Evolutionary conservation across 495 filamentous ascomycete genomes (phyloP), one percentile per base, ranked within the genome.

Genomic region (Penicillium argentinense): DNA sequence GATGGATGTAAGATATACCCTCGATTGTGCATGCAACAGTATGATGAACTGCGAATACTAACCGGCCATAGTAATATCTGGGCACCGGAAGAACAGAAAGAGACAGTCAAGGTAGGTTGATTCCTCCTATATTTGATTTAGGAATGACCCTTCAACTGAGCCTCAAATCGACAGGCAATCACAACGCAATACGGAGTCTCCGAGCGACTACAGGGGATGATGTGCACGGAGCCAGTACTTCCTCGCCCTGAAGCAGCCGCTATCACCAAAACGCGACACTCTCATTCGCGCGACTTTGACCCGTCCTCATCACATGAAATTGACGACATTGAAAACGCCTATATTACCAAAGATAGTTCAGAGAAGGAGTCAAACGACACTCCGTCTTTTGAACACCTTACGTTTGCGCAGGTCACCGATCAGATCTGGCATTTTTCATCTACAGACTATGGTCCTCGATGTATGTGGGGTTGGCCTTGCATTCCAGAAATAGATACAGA

Each of bases 341-440:
- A 60, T 41, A 42, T 39, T 18, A 24, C 68, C 49, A 62, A 59
- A 21, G 37, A 64, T 13, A 18, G 64, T 4, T 41, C 47, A 3
- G 58, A 65, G 33, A 37, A 46, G 14, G 56, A 59, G 23, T 50
- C 51, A 23, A 46, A 51, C 18, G 59, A 62, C n/a, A 53, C 53
- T 32, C 50, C 62, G 3, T 60, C 62, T 9, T 59, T 60, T 13
- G 58, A 52, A 19, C 54, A 59, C 11, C 47, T 74, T 4, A 73
- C 69, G 0, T 73, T 76, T 48, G 56, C 64, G 24, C 68, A 75
- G 41, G 71, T 85, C 12, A 74, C 75, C 0, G 60, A 84, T 46
- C 81, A 84, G 21, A 77, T 85, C 18, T 85, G 81, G 82, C 82
- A 86, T 56, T 86, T 77, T 54, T 78, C 74, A 11, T 80, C 81